These are phyloP conservation scores for Hypoxylon sp. DNA, from an alignment of 2,329 filamentous ascomycete species.

Conservation along the genomic window DNA sequence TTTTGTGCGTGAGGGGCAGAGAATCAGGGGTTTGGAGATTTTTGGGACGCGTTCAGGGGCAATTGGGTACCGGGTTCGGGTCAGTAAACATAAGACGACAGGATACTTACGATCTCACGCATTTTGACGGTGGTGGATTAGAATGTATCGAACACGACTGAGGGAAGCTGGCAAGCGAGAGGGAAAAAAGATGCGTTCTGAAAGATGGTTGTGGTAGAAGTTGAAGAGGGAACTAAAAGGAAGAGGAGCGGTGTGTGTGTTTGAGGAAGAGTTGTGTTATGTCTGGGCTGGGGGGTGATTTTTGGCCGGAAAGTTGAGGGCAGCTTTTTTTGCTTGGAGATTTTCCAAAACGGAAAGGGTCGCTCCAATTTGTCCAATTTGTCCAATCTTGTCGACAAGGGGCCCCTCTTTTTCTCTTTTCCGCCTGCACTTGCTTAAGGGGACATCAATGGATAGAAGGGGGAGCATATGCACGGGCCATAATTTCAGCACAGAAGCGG, in stretches of 20 bases:
- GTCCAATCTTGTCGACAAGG: constrained; percentile 20
- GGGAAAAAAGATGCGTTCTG: constrained; percentile 45
- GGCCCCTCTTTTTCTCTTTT: constrained; percentile 33
- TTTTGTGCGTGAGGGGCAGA: constrained; percentile 48
- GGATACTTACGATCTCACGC: constrained; percentile 78
- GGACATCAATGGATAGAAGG: background rate
- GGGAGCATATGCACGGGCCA: constrained; percentile 31
- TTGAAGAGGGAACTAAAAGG: constrained; percentile 38
- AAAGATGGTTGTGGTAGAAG: constrained; percentile 34
- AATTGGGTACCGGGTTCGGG: constrained; percentile 7
- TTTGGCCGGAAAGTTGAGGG: constrained; percentile 34
- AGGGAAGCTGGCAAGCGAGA: constrained; percentile 47
- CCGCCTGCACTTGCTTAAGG: constrained; percentile 11
- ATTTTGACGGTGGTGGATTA: constrained; percentile 65
- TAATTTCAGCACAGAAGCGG: constrained; percentile 23
- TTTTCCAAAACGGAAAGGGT: constrained; percentile 41
- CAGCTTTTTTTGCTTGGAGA: constrained; percentile 38
- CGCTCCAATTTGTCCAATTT: constrained; percentile 28
- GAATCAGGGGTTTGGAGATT: constrained; percentile 53
- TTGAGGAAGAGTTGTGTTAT: constrained; percentile 37
- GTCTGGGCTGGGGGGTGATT: constrained; percentile 27
- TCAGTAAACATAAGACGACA: constrained; percentile 44
- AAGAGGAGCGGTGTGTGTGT: constrained; percentile 47
- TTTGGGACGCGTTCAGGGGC: constrained; percentile 57
- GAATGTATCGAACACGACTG: constrained; percentile 45